phyloP scores from a whole-genome alignment of 2,329 filamentous ascomycete genomes.

The Apiospora hydei region DNA sequence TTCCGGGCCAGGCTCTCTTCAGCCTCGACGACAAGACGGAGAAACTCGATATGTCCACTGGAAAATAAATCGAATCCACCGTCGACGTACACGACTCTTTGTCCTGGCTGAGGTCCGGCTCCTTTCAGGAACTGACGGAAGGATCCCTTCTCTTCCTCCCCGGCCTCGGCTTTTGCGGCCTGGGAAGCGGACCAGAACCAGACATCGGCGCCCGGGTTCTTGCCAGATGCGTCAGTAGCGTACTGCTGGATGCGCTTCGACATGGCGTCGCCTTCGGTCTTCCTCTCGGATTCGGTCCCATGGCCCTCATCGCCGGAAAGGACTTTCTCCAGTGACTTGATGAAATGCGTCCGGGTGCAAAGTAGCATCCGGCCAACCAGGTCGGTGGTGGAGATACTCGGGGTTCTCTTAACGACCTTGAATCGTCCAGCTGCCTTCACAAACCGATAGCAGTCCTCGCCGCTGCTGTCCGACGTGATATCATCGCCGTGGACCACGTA shows the following conservation, averaged over 20 bases:
- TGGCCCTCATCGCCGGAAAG: conserved; percentile 76
- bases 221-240: conserved; percentile 84
- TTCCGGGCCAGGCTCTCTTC: conserved; percentile 74
- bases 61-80: conserved; percentile 97
- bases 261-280: conserved; percentile 71
- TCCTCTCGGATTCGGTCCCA: conserved; percentile 71
- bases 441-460: conserved; percentile 96
- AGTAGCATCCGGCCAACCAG: conserved; percentile 97
- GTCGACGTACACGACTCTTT: conserved; percentile 92
- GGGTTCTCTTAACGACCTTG: conserved; percentile 95
- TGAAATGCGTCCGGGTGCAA: conserved; percentile 94
- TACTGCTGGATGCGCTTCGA: conserved; percentile 81
- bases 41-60: conserved; percentile 95
- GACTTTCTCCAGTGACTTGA: conserved; percentile 75
- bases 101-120: conserved; percentile 74
- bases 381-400: conserved; percentile 96
- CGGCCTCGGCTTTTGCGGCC: conserved; percentile 52
- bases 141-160: conserved; percentile 66
- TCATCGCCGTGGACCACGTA: conserved; percentile 98
- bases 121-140: conserved; percentile 77
- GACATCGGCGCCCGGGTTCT: conserved; percentile 80
- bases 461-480: conserved; percentile 91
- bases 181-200: conserved; percentile 78
- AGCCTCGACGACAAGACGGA: conserved; percentile 75
- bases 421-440: conserved; percentile 94